Percentiles rank a stretch among this genome's conserved stretches.
phyloP scores from a whole-genome alignment of 2,329 filamentous ascomycete genomes.

The Beauveria asiatica region DNA sequence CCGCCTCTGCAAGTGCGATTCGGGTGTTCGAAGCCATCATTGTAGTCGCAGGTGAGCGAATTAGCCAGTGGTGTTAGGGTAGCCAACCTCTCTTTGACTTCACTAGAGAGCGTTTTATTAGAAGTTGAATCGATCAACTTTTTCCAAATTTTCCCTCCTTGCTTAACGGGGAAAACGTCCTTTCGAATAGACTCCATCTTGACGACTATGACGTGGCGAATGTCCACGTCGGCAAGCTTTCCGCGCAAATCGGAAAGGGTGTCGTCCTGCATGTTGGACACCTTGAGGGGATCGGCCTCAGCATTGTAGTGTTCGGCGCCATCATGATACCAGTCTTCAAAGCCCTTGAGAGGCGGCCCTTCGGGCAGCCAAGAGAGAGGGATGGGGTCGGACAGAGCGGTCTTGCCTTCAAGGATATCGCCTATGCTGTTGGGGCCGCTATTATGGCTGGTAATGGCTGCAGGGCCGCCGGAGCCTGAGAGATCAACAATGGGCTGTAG shows the following conservation, averaged over 20 bases:
- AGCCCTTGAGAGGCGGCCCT: conserved; percentile 12
- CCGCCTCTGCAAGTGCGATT: conserved; percentile 24
- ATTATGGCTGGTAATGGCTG: conserved; percentile 18
- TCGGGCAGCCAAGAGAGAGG: conserved; percentile 21
- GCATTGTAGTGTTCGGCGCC: conserved; percentile 25
- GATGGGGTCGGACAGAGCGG: conserved; percentile 18
- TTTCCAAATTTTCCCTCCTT: conserved; percentile 29
- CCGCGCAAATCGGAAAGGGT: conserved; percentile 20
- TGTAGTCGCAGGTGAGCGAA: conserved; percentile 27
- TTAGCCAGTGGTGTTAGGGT: conserved; percentile 25
- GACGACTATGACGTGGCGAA: conserved; percentile 35
- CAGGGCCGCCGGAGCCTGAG: conserved; percentile 21
- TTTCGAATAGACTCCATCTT: conserved; percentile 36
- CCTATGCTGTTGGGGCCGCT: conserved; percentile 20
- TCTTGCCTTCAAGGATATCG: conserved; percentile 19
- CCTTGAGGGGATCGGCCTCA: conserved; percentile 29
- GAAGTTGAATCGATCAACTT: conserved; percentile 24
- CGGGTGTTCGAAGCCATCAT: conserved; percentile 21
- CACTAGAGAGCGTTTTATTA: conserved; percentile 24
- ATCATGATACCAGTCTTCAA: conserved; percentile 22
- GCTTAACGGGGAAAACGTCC: conserved; percentile 37
- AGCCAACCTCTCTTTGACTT: conserved; percentile 21
- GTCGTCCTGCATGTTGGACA: conserved; percentile 29
- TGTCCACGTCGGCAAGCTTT: conserved; percentile 23
- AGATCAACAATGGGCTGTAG: conserved; percentile 28